Evolutionary conservation across 1,139 yeast species (phyloP).

Genomic region (Protomyces inouyei): DNA sequence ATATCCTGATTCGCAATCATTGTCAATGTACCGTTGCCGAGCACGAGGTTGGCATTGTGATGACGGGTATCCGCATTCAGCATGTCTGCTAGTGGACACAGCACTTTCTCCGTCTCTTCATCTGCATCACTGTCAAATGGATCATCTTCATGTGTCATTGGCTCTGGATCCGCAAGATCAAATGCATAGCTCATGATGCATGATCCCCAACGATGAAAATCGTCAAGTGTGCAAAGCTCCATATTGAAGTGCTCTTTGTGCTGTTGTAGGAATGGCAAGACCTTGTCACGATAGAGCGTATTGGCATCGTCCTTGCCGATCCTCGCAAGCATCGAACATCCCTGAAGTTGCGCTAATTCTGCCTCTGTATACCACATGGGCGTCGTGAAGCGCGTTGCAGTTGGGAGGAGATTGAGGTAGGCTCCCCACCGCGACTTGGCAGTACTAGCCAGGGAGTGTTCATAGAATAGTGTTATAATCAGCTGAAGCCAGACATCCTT

Average conservation of each 20-base stretch:
- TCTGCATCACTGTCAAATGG: constrained; percentile 32
- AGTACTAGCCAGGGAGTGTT: constrained; percentile 39
- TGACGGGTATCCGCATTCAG: constrained; percentile 75
- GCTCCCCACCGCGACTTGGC: constrained; percentile 58
- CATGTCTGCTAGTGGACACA: constrained; percentile 91
- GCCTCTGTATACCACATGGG: constrained; percentile 71
- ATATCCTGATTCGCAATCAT: constrained; percentile 70
- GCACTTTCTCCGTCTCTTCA: constrained; percentile 51
- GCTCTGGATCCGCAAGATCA: constrained; percentile 45
- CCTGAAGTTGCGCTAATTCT: constrained; percentile 52
- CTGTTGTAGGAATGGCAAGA: constrained; percentile 40
- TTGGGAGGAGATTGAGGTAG: constrained; percentile 69
- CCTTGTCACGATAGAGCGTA: constrained; percentile 48
- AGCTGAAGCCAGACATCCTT: constrained; percentile 72
- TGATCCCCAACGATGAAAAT: constrained; percentile 68
- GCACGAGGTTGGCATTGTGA: constrained; percentile 57
- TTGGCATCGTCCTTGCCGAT: constrained; percentile 68
- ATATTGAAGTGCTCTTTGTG: constrained; percentile 37
- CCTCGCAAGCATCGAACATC: constrained; percentile 64
- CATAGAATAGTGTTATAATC: constrained; percentile 62
- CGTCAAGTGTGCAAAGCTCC: constrained; percentile 46
- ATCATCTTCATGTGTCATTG: neutral
- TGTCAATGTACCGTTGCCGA: constrained; percentile 46
- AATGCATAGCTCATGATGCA: constrained; percentile 64
- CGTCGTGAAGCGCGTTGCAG: constrained; percentile 49